Conservation (phyloP, 306 rosid genomes). For the Corylus americana region DNA sequence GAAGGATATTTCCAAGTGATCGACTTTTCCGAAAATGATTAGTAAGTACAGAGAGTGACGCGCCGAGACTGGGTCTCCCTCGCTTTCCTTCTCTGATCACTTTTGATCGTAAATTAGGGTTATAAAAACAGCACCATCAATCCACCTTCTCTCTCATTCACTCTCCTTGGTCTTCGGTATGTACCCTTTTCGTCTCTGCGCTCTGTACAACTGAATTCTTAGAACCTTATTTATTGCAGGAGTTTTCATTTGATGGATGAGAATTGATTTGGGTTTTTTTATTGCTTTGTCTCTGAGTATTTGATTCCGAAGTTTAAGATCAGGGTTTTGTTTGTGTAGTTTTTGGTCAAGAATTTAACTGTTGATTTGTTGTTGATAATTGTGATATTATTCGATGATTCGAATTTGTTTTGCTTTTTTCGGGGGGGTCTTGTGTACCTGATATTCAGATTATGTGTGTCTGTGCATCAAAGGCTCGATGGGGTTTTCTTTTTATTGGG, state of each 20-base stretch:
- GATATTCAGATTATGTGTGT: neutral
- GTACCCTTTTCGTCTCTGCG: neutral
- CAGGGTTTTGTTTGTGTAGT: neutral
- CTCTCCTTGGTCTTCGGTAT: neutral
- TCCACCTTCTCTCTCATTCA: neutral
- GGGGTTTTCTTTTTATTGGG: too few species aligned
- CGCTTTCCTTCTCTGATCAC: neutral
- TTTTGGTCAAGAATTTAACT: neutral
- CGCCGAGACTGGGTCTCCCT: too few species aligned
- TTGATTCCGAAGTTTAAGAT: neutral
- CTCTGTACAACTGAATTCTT: neutral
- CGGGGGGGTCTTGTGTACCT: neutral
- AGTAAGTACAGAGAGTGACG: too few species aligned
- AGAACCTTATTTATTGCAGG: neutral
- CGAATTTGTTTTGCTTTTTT: neutral
- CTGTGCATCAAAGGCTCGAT: too few species aligned
- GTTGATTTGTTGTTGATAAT: neutral
- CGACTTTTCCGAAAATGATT: neutral
- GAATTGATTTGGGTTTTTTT: neutral
- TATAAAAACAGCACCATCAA: neutral
- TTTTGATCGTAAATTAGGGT: neutral
- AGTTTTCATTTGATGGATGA: neutral
- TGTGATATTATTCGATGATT: neutral
- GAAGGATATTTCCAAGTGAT: neutral
- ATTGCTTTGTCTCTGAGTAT: neutral